Evolutionary conservation across 2,329 filamentous ascomycete genomes (phyloP), one percentile per base, ranked within the genome.

Genomic region (Macrophomina pseudophaseolina): DNA sequence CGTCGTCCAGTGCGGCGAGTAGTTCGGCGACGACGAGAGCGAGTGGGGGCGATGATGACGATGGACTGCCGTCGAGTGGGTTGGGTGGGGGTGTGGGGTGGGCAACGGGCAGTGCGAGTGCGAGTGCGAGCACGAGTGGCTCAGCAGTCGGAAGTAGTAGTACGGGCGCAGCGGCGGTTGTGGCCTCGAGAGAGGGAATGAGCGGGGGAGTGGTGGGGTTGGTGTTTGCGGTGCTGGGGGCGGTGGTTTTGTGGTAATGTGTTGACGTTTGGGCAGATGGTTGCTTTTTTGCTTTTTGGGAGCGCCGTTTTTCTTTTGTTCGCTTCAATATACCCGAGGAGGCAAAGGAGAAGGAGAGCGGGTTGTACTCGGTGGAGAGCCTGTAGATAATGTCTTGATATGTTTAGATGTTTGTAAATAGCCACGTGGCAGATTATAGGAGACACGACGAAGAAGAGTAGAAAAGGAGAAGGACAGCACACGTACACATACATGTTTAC

Each of bases 331-430:
- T 62, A 62, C 58, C 58, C 58, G 28, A n/a, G 18, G n/a, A 5
- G 7, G 4, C 5, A 14, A n/a, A 33, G 38, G 14, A 32, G 30
- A 40, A 6, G 14, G 16, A 38, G 8, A 18, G 9, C 11, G 12
- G 18, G 8, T 28, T 9, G 48, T 28, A 30, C 23, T 28, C 14
- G 5, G 35, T 16, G 23, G 54, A 30, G 54, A 23, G 38, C 35
- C 46, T 59, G 56, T 46, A 35, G 28, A 18, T 59, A 48, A 59
- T 59, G 56, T 59, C 30, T 59, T 62, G 44, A 62, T 28, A 28
- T 35, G 3, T 33, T 35, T 12, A 4, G 30, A 62, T 30, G 30
- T 8, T 16, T 12, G 28, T 46, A n/a, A n/a, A 42, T 8, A 35
- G 35, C 11, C 35, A 9, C 18, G 12, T 9, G 32, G 38, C 3